Evolutionary conservation across 1,284 basidiomycete species (phyloP).

Genomic region (Tilletia horrida): DNA sequence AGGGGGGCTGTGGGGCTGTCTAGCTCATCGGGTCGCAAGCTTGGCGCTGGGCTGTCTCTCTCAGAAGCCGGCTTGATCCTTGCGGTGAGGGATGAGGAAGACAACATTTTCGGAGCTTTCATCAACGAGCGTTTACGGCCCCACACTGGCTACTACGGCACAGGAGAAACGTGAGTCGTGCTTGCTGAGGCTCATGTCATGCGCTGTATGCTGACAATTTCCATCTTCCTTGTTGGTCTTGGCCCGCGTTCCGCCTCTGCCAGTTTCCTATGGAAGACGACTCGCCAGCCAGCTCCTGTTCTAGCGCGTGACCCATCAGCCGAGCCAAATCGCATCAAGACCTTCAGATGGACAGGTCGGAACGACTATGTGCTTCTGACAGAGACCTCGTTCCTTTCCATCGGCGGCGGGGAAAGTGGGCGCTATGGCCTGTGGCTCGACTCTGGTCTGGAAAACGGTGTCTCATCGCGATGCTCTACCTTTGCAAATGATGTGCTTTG

Average conservation of each 20-base stretch:
- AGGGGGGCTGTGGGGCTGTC: not conserved
- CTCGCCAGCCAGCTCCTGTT: not conserved
- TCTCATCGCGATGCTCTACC: slow-evolving; percentile 76
- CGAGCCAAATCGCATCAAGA: slow-evolving; percentile 55
- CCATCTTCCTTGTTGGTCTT: not conserved
- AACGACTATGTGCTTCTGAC: slow-evolving; percentile 85
- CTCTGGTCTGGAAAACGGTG: slow-evolving; percentile 73
- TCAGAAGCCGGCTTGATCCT: slow-evolving; percentile 46
- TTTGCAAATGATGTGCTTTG: slow-evolving; percentile 84
- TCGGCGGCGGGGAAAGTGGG: slow-evolving; percentile 48
- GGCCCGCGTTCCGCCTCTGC: too few species aligned
- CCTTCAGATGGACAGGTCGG: slow-evolving; percentile 81
- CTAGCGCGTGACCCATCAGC: slow-evolving; percentile 48
- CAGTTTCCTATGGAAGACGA: slow-evolving; percentile 32
- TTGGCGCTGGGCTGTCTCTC: slow-evolving; percentile 33
- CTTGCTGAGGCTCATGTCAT: not conserved
- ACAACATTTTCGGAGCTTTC: slow-evolving; percentile 52
- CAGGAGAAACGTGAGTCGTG: slow-evolving; percentile 37
- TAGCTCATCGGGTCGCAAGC: slow-evolving; percentile 16
- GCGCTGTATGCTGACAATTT: not conserved
- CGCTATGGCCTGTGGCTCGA: slow-evolving; percentile 77
- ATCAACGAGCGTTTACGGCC: slow-evolving; percentile 47
- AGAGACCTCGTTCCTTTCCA: slow-evolving; percentile 60
- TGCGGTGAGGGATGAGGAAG: slow-evolving; percentile 43
- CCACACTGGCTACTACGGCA: slow-evolving; percentile 49